Evolutionary conservation across 2,329 filamentous ascomycete species (phyloP), one percentile per base, ranked within the genome.

Genomic region (Hypoxylon sp.): DNA sequence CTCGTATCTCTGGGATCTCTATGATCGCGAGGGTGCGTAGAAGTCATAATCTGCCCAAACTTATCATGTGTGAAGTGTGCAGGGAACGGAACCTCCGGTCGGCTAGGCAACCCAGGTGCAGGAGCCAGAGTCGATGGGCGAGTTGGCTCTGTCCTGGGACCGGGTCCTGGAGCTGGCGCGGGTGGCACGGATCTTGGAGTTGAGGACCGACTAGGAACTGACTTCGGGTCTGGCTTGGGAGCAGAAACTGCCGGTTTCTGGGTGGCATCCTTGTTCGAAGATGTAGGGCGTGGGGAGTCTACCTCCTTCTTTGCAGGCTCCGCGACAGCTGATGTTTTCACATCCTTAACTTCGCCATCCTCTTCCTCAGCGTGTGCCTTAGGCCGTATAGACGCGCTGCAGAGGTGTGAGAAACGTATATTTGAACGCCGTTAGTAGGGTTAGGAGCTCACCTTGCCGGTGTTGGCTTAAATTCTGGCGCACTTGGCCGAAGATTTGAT

Each of bases 321-420:
- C 46, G 64, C 52, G 24, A 55, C 50, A 54, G 66, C 58, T 29
- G 61, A 55, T 29, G 51, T 22, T 48, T 82, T 88, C 35, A 82
- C 83, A 73, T 93, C 91, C 69, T 89, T 87, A 24, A 93, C 90
- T 77, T 94, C 91, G 19, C 91, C 91, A 75, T 94, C 91, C 77
- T 94, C 91, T 59, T 88, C 87, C 67, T 91, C 89, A 1, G 78
- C 78, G 11, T 78, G 69, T 64, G 78, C 59, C 63, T 79, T 76
- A n/a, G 76, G 71, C 53, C 81, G 78, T 26, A 67, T 69, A 13
- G 74, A 53, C 39, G 65, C 62, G 61, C 73, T 76, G 57, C 67
- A 35, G 59, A n/a, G 14, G 58, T 64, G 67, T 74, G 33, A 71
- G 66, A 61, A 3, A 50, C 3, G 29, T 53, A 61, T 57, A 63